A percentile compares a stretch with the other conserved stretches of the same genome.
These are phyloP conservation scores for Nymphaea colorata DNA, from an alignment of 164 flowering plant genomes.

Conservation along the genomic window DNA sequence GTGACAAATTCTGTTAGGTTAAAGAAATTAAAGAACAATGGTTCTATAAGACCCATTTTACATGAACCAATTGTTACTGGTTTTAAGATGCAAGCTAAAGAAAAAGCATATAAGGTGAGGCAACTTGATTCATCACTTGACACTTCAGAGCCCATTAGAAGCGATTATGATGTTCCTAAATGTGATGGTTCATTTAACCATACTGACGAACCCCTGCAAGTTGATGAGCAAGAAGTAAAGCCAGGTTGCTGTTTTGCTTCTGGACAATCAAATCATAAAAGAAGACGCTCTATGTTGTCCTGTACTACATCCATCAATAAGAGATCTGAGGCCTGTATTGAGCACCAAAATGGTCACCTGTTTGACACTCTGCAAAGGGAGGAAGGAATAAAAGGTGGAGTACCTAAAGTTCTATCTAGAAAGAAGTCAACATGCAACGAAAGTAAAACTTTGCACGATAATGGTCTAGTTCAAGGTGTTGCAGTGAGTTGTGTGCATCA, in stretches of 20 bases:
- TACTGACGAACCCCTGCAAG: slow-evolving; percentile 7
- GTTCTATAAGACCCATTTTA: slow-evolving; percentile 5
- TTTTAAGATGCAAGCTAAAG: slow-evolving; percentile 19
- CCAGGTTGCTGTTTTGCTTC: slow-evolving; percentile 7
- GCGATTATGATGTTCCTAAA: slow-evolving; percentile 7
- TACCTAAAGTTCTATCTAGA: not conserved
- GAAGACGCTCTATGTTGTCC: slow-evolving; percentile 15
- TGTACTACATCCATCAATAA: slow-evolving; percentile 11
- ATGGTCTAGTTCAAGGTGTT: not conserved
- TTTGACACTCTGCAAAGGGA: not conserved
- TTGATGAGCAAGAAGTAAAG: slow-evolving; percentile 9
- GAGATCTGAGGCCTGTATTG: not conserved
- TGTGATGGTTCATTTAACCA: slow-evolving; percentile 9
- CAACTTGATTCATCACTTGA: slow-evolving; percentile 20
- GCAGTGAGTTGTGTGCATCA: not conserved
- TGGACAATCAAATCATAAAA: slow-evolving; percentile 16
- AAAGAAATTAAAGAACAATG: slow-evolving; percentile 19
- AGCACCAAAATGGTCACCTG: not conserved
- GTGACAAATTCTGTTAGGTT: slow-evolving; percentile 19
- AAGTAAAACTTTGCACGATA: not conserved
- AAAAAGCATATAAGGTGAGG: slow-evolving; percentile 23
- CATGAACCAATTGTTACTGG: slow-evolving; percentile 11
- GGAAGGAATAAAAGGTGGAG: not conserved
- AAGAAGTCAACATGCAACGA: not conserved
- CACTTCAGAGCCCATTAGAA: slow-evolving; percentile 11